Conservation (phyloP, 2,329 filamentous ascomycete species). For the Ophiostoma quercus region DNA sequence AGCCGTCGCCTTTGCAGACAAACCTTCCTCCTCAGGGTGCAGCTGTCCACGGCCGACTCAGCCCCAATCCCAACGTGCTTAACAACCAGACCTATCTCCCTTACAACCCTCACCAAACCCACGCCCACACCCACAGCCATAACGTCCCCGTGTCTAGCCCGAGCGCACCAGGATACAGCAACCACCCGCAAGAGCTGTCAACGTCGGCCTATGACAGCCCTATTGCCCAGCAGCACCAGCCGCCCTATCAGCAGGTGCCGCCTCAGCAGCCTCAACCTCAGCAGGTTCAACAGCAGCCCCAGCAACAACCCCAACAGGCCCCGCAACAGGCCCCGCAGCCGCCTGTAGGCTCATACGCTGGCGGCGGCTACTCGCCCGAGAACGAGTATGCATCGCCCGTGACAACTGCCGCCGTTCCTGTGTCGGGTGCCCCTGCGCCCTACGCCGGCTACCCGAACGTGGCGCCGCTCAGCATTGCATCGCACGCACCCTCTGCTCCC, state of each 20-base stretch:
- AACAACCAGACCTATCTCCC: constrained; percentile 42
- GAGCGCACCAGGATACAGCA: constrained; percentile 54
- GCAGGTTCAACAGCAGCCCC: constrained; percentile 32
- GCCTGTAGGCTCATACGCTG: constrained; percentile 34
- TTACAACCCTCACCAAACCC: constrained; percentile 37
- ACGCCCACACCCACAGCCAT: constrained; percentile 31
- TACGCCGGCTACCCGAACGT: background rate
- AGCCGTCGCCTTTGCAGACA: constrained; percentile 48
- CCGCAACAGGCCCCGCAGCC: constrained; percentile 40
- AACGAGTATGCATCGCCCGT: constrained; percentile 32
- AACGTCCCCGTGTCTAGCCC: constrained; percentile 43
- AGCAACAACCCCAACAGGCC: constrained; percentile 31
- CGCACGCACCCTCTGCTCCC: background rate
- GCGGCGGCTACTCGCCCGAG: constrained; percentile 30
- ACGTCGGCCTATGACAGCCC: constrained; percentile 74
- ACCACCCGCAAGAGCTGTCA: constrained; percentile 69
- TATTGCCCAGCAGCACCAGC: constrained; percentile 40
- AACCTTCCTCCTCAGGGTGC: constrained; percentile 33
- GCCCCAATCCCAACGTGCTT: background rate
- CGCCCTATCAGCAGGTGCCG: constrained; percentile 42
- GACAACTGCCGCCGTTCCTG: constrained; percentile 35
- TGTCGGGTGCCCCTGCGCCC: background rate
- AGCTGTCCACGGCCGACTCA: background rate
- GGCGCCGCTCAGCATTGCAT: background rate
- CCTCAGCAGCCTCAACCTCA: constrained; percentile 28